These are phyloP conservation scores for Amylostereum chailletii DNA, from an alignment of 1,284 basidiomycete genomes.

Conservation along the genomic window DNA sequence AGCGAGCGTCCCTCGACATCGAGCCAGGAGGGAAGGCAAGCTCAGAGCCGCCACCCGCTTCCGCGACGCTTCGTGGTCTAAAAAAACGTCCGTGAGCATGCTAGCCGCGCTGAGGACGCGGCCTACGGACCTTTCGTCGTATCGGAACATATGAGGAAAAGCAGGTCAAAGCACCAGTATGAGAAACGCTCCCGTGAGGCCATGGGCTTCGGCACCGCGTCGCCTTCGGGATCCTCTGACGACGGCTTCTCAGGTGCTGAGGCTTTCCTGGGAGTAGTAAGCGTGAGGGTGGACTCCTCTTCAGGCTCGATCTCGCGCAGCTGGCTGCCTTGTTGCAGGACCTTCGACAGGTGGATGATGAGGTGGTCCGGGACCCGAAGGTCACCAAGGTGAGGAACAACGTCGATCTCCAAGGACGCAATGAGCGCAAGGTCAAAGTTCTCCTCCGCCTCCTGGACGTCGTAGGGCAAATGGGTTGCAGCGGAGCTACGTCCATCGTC, in stretches of 20 bases:
- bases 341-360: slow-evolving; percentile 60
- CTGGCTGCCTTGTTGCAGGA: slow-evolving; percentile 69
- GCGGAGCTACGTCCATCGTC: slow-evolving; percentile 31
- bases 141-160: slow-evolving; percentile 74
- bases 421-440: slow-evolving; percentile 83
- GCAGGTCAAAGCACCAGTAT: slow-evolving; percentile 90
- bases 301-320: slow-evolving; percentile 41
- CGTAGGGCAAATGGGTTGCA: slow-evolving; percentile 46
- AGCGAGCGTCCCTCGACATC: slow-evolving; percentile 62
- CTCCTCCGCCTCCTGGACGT: slow-evolving; percentile 74
- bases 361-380: slow-evolving; percentile 65
- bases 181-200: slow-evolving; percentile 78
- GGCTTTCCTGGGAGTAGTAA: slow-evolving; percentile 9
- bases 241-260: too few species aligned
- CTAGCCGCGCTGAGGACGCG: background rate
- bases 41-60: slow-evolving; percentile 63
- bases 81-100: background rate
- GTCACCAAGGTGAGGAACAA: slow-evolving; percentile 71
- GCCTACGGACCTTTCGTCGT: slow-evolving; percentile 42
- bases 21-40: slow-evolving; percentile 62
- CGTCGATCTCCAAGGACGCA: slow-evolving; percentile 67
- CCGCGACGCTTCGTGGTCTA: slow-evolving; percentile 53
- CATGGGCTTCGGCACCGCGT: slow-evolving; percentile 29
- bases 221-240: too few species aligned
- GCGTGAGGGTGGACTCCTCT: slow-evolving; percentile 15